Conservation (phyloP, 176 grass and related monocot species). For the Musa beccarii region DNA sequence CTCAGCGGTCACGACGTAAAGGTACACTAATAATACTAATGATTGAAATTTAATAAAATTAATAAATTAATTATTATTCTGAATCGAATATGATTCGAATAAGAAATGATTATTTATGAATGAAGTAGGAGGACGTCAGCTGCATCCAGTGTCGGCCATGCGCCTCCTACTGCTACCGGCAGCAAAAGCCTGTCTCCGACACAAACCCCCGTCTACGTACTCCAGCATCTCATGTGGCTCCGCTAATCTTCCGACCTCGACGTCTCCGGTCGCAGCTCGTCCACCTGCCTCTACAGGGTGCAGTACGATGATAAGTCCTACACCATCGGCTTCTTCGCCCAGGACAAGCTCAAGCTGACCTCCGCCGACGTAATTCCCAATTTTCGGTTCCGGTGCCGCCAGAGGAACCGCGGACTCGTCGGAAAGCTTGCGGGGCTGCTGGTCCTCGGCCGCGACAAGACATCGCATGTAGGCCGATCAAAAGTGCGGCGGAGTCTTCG, state of each 20-base stretch:
- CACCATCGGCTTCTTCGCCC: conserved; percentile 58
- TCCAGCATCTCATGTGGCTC: conserved; percentile 63
- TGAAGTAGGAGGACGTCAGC: background rate
- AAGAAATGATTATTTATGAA: no score
- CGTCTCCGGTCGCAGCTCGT: conserved; percentile 5
- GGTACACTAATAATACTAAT: no score
- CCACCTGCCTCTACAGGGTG: conserved; percentile 45
- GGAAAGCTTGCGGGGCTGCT: conserved; percentile 47
- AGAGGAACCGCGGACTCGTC: conserved; percentile 59
- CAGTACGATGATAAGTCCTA: conserved; percentile 57
- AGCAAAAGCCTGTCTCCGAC: conserved; percentile 38
- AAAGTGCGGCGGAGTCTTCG: conserved; percentile 50
- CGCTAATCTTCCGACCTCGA: conserved; percentile 41
- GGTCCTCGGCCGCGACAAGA: conserved; percentile 49
- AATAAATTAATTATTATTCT: no score
- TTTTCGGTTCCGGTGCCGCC: conserved; percentile 60
- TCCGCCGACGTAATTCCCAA: conserved; percentile 5
- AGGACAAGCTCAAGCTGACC: conserved; percentile 49
- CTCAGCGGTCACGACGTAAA: no score
- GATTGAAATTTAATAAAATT: no score
- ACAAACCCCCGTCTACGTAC: conserved; percentile 50
- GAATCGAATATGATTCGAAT: no score
- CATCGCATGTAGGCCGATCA: conserved; percentile 41
- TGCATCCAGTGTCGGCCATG: conserved; percentile 29
- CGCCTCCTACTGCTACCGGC: conserved; percentile 24